A percentile compares a stretch with the other conserved stretches of the same genome.
Evolutionary conservation across 2,329 filamentous ascomycete species (phyloP).

Genomic region (Trichothecium roseum): DNA sequence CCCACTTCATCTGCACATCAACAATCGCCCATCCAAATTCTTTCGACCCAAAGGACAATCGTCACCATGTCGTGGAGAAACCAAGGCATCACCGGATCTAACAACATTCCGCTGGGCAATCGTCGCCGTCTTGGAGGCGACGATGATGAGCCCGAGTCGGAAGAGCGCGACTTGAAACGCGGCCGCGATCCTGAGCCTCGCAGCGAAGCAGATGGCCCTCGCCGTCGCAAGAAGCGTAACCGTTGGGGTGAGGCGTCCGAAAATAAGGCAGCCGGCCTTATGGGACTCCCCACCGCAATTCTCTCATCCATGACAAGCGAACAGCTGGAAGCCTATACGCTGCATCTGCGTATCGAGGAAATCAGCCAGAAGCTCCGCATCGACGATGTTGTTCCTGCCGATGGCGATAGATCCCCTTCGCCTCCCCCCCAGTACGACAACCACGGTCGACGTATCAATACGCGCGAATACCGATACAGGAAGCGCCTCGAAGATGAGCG

Average conservation of each 20-base stretch:
- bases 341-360: slow-evolving; percentile 95
- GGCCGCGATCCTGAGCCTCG: slow-evolving; percentile 84
- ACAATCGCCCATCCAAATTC: too few relatives aligned
- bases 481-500: slow-evolving; percentile 98
- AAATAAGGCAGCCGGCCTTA: slow-evolving; percentile 96
- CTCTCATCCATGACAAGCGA: slow-evolving; percentile 97
- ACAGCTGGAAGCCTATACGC: slow-evolving; percentile 92
- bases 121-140: slow-evolving; percentile 69
- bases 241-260: slow-evolving; percentile 95
- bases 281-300: slow-evolving; percentile 95
- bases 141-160: slow-evolving; percentile 20
- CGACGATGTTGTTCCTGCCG: slow-evolving; percentile 94
- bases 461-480: slow-evolving; percentile 94
- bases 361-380: slow-evolving; percentile 99
- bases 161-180: slow-evolving; percentile 58
- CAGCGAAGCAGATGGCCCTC: slow-evolving; percentile 60
- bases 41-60: neutral
- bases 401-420: slow-evolving; percentile 94
- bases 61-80: slow-evolving; percentile 54
- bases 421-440: slow-evolving; percentile 97
- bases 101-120: slow-evolving; percentile 91
- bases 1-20: too few relatives aligned
- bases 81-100: slow-evolving; percentile 90
- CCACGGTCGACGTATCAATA: slow-evolving; percentile 98
- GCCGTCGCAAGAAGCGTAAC: slow-evolving; percentile 95